Base-by-base conservation (phyloP, 2,329 filamentous ascomycete genomes). In the Intubia oerlemansii region DNA sequence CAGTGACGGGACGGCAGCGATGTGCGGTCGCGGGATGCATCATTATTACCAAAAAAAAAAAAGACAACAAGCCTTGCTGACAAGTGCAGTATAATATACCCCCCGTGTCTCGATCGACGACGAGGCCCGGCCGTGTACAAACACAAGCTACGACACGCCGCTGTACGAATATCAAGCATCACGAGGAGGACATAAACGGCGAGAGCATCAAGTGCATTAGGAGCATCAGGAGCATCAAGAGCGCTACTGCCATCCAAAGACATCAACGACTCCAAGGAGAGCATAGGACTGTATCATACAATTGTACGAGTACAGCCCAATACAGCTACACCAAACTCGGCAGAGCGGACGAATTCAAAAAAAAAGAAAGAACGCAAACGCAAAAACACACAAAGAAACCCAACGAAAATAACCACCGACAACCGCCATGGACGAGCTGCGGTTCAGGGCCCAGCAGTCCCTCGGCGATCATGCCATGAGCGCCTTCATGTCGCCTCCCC, bases 381-480 rank as follows among this genome's bases (percentile, higher is more conserved):
- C 20, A 32, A 18, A 9, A 23, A 12, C 9, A 19, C 19, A 14
- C 26, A 12, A 14, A 30, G 28, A 31, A 26, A 30, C 24, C 27
- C 27, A 23, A 16, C n/a, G 17, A 17, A 22, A 17, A 14, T 11
- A 20, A 30, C n/a, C n/a, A 25, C 25, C 4, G 25, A n/a, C 13
- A 21, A 23, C 30, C 25, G 25, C 14, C 7, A 77, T 80, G 65
- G 78, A 85, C 53, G 76, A 82, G 53, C 59, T 79, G 51, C 73
- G 74, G 48, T 84, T 77, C 53, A 71, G 74, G 42, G 65, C 66
- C 45, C 73, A 82, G 51, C 71, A 77, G 51, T 68, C 79, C 32
- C 68, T 72, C 42, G 76, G 74, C 53, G 81, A 91, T 44, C 56
- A 67, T 43, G 58, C 72, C 39, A 78, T 82, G 55, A 68, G 73